phyloP scores from a whole-genome alignment of 1,284 basidiomycete species.

The Austroboletus niveus region DNA sequence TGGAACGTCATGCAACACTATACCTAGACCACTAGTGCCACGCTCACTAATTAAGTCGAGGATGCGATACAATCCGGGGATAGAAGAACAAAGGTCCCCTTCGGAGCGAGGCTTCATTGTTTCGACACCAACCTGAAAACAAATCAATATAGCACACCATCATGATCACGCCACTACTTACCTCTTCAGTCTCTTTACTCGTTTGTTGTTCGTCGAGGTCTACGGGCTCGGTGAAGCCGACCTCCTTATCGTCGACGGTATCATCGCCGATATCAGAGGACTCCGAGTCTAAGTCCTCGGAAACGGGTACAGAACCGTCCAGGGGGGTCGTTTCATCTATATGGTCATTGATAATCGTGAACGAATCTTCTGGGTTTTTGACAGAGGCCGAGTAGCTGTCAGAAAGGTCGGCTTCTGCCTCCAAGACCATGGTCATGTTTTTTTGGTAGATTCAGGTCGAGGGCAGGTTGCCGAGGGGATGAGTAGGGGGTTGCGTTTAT shows the following conservation, averaged over 20 bases:
- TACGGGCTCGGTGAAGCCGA: constrained; percentile 12
- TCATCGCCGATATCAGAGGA: constrained; percentile 15
- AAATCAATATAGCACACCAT: background rate
- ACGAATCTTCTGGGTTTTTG: constrained; percentile 9
- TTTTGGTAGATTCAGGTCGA: too few relatives aligned
- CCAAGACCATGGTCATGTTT: constrained; percentile 18
- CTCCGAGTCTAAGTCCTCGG: constrained; percentile 17
- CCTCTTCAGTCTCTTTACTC: constrained; percentile 17
- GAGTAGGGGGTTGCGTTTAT: too few relatives aligned
- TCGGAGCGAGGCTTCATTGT: constrained; percentile 4
- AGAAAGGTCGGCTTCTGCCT: constrained; percentile 13
- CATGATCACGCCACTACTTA: constrained; percentile 9
- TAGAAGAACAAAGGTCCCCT: constrained; percentile 29
- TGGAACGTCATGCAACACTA: constrained; percentile 3
- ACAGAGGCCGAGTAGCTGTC: constrained; percentile 6
- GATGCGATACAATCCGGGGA: constrained; percentile 49
- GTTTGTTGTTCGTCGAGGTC: constrained; percentile 20
- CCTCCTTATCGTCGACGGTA: constrained; percentile 17
- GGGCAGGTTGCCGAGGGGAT: too few relatives aligned
- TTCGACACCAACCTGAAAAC: constrained; percentile 14
- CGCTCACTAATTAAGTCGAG: constrained; percentile 53
- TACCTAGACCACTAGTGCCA: constrained; percentile 52
- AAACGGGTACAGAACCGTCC: background rate
- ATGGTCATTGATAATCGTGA: constrained; percentile 8
- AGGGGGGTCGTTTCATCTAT: constrained; percentile 1